Evolutionary conservation across 2,329 filamentous ascomycete species (phyloP).

Genomic region (Penicillium sp.): DNA sequence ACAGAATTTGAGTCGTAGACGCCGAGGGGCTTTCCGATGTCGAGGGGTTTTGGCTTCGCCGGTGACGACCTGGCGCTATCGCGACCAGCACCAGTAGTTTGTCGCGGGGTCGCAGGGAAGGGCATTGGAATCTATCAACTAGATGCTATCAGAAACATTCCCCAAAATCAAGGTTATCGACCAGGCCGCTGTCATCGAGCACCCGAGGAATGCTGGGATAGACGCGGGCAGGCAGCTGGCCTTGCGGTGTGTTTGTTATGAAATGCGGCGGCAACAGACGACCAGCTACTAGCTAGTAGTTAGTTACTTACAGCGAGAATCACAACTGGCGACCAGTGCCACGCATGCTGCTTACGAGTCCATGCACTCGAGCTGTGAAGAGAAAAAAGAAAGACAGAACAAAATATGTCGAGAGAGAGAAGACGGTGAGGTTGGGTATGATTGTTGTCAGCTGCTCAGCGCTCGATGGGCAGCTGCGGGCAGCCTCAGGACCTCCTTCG

Average conservation of each 20-base stretch:
- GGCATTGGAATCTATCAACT: conserved; percentile 34
- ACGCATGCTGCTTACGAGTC: neutral
- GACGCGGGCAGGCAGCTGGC: no score
- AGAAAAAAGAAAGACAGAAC: neutral
- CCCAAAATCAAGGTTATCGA: neutral
- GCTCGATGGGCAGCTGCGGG: neutral
- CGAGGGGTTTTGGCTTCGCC: conserved; percentile 54
- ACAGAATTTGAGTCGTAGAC: conserved; percentile 62
- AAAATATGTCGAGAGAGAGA: no score
- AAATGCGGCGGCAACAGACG: neutral
- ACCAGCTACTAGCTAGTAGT: no score
- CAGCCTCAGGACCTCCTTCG: neutral
- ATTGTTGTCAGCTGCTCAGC: neutral
- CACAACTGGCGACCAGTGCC: conserved; percentile 1
- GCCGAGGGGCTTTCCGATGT: conserved; percentile 52
- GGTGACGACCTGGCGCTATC: conserved; percentile 53
- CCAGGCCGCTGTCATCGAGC: neutral
- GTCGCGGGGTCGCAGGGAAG: conserved; percentile 34
- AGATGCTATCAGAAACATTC: conserved; percentile 9
- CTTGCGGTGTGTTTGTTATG: neutral
- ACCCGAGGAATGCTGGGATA: conserved; percentile 5
- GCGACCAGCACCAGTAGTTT: conserved; percentile 33
- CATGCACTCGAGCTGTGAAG: no score
- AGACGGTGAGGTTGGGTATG: neutral
- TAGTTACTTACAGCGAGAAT: neutral